A percentile compares a stretch with the other conserved stretches of the same genome.
Conservation (phyloP, 768 basidiomycete genomes). For the Tulasnella sp. region DNA sequence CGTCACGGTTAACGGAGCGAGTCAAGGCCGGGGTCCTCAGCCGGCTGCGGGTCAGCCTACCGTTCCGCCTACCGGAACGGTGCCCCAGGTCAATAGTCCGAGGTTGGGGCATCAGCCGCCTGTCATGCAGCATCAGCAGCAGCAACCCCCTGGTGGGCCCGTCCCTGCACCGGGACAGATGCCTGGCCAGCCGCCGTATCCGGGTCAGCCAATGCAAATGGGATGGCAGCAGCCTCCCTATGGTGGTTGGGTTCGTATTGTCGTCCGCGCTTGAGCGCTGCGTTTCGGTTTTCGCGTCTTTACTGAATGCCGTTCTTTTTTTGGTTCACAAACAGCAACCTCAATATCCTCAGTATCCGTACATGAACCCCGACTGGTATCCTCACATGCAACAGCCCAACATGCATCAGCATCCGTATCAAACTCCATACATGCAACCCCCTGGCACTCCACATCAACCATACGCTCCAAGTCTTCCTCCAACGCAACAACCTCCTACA, state of each 20-base stretch:
- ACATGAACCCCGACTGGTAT: slow-evolving; percentile 51
- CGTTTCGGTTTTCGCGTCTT: slow-evolving; percentile 28
- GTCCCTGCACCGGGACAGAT: background rate
- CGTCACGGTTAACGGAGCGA: background rate
- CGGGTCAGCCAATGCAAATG: background rate
- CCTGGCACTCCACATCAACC: slow-evolving; percentile 48
- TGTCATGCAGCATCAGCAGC: background rate
- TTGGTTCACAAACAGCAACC: background rate
- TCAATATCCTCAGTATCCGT: slow-evolving; percentile 25
- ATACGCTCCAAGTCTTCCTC: slow-evolving; percentile 45
- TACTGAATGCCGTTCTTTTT: no score
- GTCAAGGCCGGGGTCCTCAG: background rate
- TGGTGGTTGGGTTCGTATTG: slow-evolving; percentile 5
- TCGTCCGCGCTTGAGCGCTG: no score
- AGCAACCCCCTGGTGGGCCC: background rate
- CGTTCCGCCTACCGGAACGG: background rate
- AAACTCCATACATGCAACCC: slow-evolving; percentile 49
- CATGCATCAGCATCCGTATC: slow-evolving; percentile 45
- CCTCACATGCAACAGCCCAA: slow-evolving; percentile 52
- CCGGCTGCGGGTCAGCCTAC: background rate
- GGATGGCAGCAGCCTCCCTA: background rate
- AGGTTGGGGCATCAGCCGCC: slow-evolving; percentile 9
- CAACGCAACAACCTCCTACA: slow-evolving; percentile 47
- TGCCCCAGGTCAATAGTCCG: background rate
- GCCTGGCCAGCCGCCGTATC: slow-evolving; percentile 1